Conservation (phyloP, 1,284 basidiomycete species). For the Malassezia brasiliensis region DNA sequence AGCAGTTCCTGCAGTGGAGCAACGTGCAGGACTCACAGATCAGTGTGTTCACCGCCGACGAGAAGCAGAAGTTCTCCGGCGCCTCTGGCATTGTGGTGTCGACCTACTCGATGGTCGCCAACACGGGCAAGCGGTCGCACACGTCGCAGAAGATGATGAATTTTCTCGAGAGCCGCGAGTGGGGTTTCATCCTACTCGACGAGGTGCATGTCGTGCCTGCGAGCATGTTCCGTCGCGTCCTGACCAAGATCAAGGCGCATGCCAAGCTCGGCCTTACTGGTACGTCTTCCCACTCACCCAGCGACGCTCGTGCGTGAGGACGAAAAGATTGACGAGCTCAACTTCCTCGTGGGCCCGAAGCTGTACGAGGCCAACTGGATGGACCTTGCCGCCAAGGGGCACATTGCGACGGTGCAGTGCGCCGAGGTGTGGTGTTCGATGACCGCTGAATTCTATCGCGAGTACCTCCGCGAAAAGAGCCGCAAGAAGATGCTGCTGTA, state of each 20-base stretch:
- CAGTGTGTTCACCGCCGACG: slow-evolving; percentile 46
- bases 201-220: slow-evolving; percentile 48
- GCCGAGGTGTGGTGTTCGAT: slow-evolving; percentile 99
- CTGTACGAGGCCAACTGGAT: slow-evolving; percentile 99
- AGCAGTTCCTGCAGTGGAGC: slow-evolving; percentile 47
- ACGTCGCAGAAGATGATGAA: slow-evolving; percentile 49
- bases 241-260: slow-evolving; percentile 48
- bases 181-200: slow-evolving; percentile 47
- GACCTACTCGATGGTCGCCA: slow-evolving; percentile 48
- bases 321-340: slow-evolving; percentile 96
- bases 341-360: slow-evolving; percentile 98
- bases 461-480: slow-evolving; percentile 85
- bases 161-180: slow-evolving; percentile 45
- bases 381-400: slow-evolving; percentile 97
- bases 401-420: slow-evolving; percentile 93
- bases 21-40: slow-evolving; percentile 48
- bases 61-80: slow-evolving; percentile 47
- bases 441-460: slow-evolving; percentile 99
- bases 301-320: slow-evolving; percentile 94
- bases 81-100: slow-evolving; percentile 47
- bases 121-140: slow-evolving; percentile 47
- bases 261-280: slow-evolving; percentile 43
- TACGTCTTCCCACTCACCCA: not conserved
- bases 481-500: slow-evolving; percentile 92
- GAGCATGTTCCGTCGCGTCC: slow-evolving; percentile 47